Base-by-base conservation (phyloP, 148 eudicot species). In the Cornus kousa region DNA sequence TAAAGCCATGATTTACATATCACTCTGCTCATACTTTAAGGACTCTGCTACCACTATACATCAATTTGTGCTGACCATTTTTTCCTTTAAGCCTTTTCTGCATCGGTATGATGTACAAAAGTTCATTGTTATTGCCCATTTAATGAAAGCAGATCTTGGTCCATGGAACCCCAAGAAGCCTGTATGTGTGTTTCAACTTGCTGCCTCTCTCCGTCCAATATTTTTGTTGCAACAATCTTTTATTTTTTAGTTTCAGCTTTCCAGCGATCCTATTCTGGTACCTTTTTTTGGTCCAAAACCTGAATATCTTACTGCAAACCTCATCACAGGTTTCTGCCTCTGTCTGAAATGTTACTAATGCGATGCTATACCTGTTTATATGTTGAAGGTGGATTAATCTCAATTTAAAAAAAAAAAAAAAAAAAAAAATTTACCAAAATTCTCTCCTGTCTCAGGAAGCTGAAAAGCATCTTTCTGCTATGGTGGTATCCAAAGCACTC, bases 401-500 rank as follows among this genome's bases (percentile, higher is more conserved):
- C 14, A 35, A 57, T 57, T 57, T 4, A 48, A 0, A 0, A 2
- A 2, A 2, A 2, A 2, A 48, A 0, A 0, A 2, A 2, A 2
- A 2, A 2, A 2, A 8, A 11, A 3, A 77, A 32, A 11, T 13
- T 62, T 43, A 68, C 20, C 17, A 40, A 23, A 64, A 73, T 17
- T n/a, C 0, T 81, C 39, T 75, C 40, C 5, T 24, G 64, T 77
- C 40, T 76, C 93, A 93, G 99, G 99, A 91, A 79, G 89, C 99
- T 7, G 97, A 95, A 85, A 93, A 93, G 77, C 99, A 95, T 82
- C 87, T 93, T 14, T 88, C 91, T 0, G 97, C 93, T n/a, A 91
- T 95, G 98, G 97, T 91, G 24, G 97, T 91, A 64, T 89, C 97
- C 4, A 93, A 87, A 77, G 91, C 97, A n/a, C 81, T 95, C 78